Percentiles rank a stretch among this genome's conserved stretches.
These are phyloP conservation scores for Rhodotorula paludigena DNA, from an alignment of 768 basidiomycete genomes.

Conservation along the genomic window DNA sequence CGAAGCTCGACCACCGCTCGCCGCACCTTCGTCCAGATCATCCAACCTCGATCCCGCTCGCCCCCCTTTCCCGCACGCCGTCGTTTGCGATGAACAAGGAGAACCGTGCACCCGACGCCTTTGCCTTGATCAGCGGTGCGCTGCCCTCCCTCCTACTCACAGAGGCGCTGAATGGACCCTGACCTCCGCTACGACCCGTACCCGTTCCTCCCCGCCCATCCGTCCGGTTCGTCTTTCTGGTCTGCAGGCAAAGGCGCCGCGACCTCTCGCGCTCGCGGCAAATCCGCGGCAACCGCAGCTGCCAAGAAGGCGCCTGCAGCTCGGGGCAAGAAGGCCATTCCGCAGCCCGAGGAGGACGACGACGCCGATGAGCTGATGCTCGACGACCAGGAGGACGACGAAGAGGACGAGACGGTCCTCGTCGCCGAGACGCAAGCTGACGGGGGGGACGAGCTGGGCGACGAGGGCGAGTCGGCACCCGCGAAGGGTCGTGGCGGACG, in stretches of 20 bases:
- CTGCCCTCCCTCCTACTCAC: neutral
- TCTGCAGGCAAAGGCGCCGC: neutral
- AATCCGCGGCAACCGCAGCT: neutral
- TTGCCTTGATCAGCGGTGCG: neutral
- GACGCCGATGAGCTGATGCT: neutral
- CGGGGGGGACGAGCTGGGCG: neutral
- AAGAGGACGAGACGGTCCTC: conserved; percentile 8
- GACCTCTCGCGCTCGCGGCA: no score
- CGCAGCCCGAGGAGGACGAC: neutral
- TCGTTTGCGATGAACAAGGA: neutral
- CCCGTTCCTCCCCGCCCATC: neutral
- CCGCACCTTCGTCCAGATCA: neutral
- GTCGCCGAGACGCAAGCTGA: conserved; percentile 25
- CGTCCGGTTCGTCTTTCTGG: neutral
- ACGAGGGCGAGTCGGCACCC: neutral
- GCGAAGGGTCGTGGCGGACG: neutral
- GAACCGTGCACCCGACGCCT: neutral
- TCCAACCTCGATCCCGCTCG: neutral
- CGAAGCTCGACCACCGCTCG: no score
- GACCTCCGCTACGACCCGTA: neutral
- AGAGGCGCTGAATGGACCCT: neutral
- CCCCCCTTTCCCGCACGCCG: neutral
- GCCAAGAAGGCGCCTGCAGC: neutral
- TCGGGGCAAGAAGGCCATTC: neutral
- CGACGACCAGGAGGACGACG: conserved; percentile 3